A percentile compares a stretch with the other conserved stretches of the same genome.
These are phyloP conservation scores for Leccinum subgranulosum DNA, from an alignment of 768 basidiomycete genomes.

Conservation along the genomic window DNA sequence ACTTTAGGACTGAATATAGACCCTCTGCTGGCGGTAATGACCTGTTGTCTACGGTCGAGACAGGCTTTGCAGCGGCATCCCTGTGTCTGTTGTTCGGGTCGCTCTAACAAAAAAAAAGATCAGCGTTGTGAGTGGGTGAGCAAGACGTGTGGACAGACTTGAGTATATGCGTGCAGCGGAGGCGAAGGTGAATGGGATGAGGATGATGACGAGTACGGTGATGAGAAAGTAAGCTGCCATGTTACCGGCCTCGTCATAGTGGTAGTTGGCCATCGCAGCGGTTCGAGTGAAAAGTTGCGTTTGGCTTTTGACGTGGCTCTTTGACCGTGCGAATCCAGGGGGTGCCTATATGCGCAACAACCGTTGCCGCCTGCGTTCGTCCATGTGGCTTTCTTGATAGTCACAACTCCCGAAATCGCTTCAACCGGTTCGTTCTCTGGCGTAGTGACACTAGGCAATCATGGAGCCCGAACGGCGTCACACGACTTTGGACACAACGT, in stretches of 20 bases:
- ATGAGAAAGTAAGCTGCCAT: conserved; percentile 91
- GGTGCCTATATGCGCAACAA: too few species aligned
- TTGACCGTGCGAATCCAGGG: conserved; percentile 21
- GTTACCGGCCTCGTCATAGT: conserved; percentile 82
- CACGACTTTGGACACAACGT: too few species aligned
- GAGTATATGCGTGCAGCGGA: conserved; percentile 36
- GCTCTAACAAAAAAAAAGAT: conserved; percentile 23
- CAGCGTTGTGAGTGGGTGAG: conserved; percentile 1
- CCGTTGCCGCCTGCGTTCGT: too few species aligned
- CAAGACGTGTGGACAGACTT: conserved; percentile 37
- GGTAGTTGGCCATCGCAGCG: conserved; percentile 66
- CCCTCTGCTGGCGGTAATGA: conserved; percentile 41
- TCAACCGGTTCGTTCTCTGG: too few species aligned
- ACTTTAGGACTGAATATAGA: conserved; percentile 48
- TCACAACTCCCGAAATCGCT: too few species aligned
- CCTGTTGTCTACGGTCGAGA: conserved; percentile 46
- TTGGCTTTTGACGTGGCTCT: conserved; percentile 12
- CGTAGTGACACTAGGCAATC: too few species aligned
- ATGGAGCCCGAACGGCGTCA: too few species aligned
- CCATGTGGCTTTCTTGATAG: too few species aligned
- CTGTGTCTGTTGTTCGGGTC: conserved; percentile 25
- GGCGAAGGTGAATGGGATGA: conserved; percentile 73
- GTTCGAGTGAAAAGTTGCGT: background rate
- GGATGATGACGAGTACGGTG: conserved; percentile 80
- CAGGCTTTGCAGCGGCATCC: conserved; percentile 68